Evolutionary conservation across 2,329 filamentous ascomycete species (phyloP).

Genomic region (Claviceps maximensis): DNA sequence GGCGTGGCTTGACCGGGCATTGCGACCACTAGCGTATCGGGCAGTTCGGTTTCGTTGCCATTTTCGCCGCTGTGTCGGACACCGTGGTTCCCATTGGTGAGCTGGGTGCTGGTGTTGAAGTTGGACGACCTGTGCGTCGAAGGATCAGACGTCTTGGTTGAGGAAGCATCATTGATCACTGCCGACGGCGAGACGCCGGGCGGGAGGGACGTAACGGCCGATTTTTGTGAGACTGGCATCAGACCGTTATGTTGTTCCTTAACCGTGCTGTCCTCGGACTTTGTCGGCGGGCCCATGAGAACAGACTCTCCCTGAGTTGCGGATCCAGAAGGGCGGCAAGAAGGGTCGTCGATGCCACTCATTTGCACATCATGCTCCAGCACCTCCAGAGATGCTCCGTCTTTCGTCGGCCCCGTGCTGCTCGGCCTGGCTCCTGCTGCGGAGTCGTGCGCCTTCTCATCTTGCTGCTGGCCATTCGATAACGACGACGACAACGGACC

Average conservation of each 20-base stretch:
- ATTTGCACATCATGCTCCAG: conserved; percentile 46
- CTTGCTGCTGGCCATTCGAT: conserved; percentile 51
- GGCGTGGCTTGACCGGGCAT: conserved; percentile 30
- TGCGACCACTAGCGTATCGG: conserved; percentile 36
- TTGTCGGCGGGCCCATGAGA: conserved; percentile 36
- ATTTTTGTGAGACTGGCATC: conserved; percentile 51
- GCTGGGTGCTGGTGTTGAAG: conserved; percentile 55
- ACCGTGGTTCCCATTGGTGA: conserved; percentile 50
- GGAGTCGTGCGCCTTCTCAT: conserved; percentile 12
- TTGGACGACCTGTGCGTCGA: conserved; percentile 50
- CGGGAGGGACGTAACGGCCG: conserved; percentile 44
- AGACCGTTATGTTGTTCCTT: conserved; percentile 31
- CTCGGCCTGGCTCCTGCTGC: conserved; percentile 23
- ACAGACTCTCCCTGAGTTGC: conserved; percentile 28
- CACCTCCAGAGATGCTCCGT: background rate
- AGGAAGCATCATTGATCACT: conserved; percentile 72
- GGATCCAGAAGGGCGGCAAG: conserved; percentile 21
- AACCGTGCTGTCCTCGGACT: conserved; percentile 20
- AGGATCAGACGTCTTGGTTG: conserved; percentile 75
- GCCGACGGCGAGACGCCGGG: conserved; percentile 45
- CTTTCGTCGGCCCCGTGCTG: conserved; percentile 34
- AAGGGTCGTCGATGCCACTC: conserved; percentile 39
- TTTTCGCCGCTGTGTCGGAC: conserved; percentile 26
- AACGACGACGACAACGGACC: conserved; percentile 27
- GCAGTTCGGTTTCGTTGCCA: conserved; percentile 28